Conservation (phyloP, 2,329 filamentous ascomycete species). For the Fusarium pseudoanthophilum region DNA sequence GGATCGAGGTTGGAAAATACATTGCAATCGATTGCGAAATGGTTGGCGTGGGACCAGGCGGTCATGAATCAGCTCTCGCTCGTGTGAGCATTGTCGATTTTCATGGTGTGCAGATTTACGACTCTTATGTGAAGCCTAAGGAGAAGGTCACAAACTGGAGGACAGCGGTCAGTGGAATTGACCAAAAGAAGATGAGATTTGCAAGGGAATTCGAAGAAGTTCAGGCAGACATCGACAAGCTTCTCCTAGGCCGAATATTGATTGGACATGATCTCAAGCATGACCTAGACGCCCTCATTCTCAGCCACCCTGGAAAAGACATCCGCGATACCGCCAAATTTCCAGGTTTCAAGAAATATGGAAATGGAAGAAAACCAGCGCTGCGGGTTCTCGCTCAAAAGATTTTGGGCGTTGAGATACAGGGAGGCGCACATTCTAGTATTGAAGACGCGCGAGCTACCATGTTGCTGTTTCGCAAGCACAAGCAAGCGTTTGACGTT, state of each 20-base stretch:
- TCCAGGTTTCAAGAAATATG: slow-evolving; percentile 76
- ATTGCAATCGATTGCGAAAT: slow-evolving; percentile 97
- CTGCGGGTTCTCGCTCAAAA: slow-evolving; percentile 68
- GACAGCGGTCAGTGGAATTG: slow-evolving; percentile 85
- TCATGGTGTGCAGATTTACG: slow-evolving; percentile 91
- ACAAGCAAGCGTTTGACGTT: slow-evolving; percentile 86
- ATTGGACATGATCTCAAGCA: slow-evolving; percentile 88
- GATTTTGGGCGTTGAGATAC: slow-evolving; percentile 70
- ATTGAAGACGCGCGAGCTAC: slow-evolving; percentile 85
- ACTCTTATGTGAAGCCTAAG: slow-evolving; percentile 86
- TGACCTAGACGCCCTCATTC: slow-evolving; percentile 77
- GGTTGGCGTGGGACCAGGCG: slow-evolving; percentile 84
- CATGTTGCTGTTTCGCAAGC: slow-evolving; percentile 86
- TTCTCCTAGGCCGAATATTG: slow-evolving; percentile 77
- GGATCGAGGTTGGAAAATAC: slow-evolving; percentile 84
- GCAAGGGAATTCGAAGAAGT: slow-evolving; percentile 81
- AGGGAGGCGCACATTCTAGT: slow-evolving; percentile 72
- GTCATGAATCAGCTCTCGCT: slow-evolving; percentile 80
- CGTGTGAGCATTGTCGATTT: slow-evolving; percentile 93
- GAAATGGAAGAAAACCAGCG: slow-evolving; percentile 74
- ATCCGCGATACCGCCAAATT: slow-evolving; percentile 88
- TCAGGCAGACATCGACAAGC: slow-evolving; percentile 74
- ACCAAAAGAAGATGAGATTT: slow-evolving; percentile 74
- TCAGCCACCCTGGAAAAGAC: slow-evolving; percentile 82
- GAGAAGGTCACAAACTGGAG: slow-evolving; percentile 90